Evolutionary conservation across 164 flowering plant species (phyloP).

Genomic region (Piper longum): DNA sequence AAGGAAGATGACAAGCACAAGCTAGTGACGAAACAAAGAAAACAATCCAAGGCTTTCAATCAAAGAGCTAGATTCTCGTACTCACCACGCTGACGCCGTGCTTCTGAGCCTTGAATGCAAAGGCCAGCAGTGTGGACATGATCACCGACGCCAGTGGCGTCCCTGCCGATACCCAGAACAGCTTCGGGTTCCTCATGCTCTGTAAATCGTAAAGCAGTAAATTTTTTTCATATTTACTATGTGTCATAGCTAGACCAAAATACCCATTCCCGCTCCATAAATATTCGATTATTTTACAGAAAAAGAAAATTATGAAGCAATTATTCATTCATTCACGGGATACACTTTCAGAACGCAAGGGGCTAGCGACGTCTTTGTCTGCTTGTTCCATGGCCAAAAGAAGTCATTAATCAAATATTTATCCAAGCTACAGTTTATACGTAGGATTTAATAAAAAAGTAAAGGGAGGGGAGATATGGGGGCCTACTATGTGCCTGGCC

Average conservation of each 20-base stretch:
- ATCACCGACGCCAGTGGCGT: constrained; percentile 80
- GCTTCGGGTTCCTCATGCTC: constrained; percentile 57
- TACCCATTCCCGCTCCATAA: too few species aligned
- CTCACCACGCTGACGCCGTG: constrained; percentile 67
- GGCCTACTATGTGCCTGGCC: constrained; percentile 39
- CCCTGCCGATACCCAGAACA: constrained; percentile 95
- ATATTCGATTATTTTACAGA: too few species aligned
- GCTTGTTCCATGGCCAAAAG: too few species aligned
- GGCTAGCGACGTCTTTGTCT: too few species aligned
- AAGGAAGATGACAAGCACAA: background rate
- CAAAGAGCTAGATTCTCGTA: background rate
- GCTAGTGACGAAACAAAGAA: too few species aligned
- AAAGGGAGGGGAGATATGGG: background rate
- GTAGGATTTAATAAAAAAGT: background rate
- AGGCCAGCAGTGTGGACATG: constrained; percentile 66
- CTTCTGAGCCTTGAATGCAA: constrained; percentile 52
- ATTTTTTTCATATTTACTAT: too few species aligned
- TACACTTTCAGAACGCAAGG: too few species aligned
- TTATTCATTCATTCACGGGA: too few species aligned
- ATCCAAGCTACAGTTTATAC: too few species aligned
- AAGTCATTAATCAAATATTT: too few species aligned
- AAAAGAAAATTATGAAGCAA: too few species aligned
- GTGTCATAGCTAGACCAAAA: too few species aligned
- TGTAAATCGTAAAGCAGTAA: background rate
- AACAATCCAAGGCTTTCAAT: background rate